Conservation (phyloP, 768 basidiomycete genomes). For the Goffeauzyma gilvescens region DNA sequence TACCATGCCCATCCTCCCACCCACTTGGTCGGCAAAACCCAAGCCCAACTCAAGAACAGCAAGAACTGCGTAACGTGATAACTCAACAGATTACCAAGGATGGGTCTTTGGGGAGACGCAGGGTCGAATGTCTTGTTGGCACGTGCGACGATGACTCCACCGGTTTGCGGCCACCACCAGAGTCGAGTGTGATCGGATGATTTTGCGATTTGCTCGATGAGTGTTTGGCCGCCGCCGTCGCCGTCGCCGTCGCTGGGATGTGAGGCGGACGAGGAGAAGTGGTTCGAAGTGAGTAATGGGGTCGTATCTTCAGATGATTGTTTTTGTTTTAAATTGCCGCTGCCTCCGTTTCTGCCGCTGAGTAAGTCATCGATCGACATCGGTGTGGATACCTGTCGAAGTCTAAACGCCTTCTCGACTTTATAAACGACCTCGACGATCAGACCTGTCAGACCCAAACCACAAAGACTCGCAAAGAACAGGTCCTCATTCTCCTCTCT, state of each 20-base stretch:
- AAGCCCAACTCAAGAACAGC: conserved; percentile 54
- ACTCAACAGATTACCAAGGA: conserved; percentile 44
- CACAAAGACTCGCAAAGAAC: conserved; percentile 76
- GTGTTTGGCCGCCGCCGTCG: conserved; percentile 11
- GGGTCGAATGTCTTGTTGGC: conserved; percentile 53
- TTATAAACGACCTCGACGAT: conserved; percentile 50
- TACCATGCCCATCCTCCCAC: conserved; percentile 40
- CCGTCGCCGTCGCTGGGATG: conserved; percentile 14
- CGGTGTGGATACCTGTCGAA: conserved; percentile 52
- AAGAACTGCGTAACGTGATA: conserved; percentile 67
- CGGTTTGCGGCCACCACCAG: conserved; percentile 84
- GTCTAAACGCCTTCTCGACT: conserved; percentile 61
- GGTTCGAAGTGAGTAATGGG: conserved; percentile 42
- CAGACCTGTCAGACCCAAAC: conserved; percentile 74
- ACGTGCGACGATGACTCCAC: conserved; percentile 50
- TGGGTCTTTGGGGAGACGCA: background rate
- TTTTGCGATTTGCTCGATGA: conserved; percentile 28
- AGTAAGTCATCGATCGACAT: conserved; percentile 38
- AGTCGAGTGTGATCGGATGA: conserved; percentile 75
- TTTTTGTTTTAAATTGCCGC: no score
- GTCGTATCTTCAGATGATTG: no score
- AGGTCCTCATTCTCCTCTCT: conserved; percentile 46
- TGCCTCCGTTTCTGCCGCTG: no score
- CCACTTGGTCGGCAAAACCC: conserved; percentile 45
- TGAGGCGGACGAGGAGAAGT: conserved; percentile 34